A percentile compares a stretch with the other conserved stretches of the same genome.
phyloP scores from a whole-genome alignment of 257 asterid genomes.

The Solanum piurae region DNA sequence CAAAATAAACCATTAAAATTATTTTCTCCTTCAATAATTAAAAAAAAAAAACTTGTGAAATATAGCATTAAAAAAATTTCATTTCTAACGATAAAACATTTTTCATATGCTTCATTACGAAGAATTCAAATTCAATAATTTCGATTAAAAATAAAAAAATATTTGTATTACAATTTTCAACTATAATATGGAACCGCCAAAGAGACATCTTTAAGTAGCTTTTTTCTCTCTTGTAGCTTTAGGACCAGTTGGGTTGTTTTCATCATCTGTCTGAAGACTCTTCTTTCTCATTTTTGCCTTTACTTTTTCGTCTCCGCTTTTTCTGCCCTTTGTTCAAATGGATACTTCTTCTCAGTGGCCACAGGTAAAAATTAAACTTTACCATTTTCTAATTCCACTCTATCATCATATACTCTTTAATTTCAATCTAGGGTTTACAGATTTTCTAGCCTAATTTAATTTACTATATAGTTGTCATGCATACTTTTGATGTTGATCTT shows the following conservation, averaged over 20 bases:
- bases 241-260: conserved; percentile 34
- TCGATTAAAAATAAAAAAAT: too few relatives aligned
- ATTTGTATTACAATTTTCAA: neutral
- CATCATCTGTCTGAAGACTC: conserved; percentile 28
- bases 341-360: conserved; percentile 95
- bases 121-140: too few relatives aligned
- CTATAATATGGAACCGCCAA: conserved; percentile 38
- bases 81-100: too few relatives aligned
- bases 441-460: conserved; percentile 7
- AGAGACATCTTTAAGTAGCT: conserved; percentile 47
- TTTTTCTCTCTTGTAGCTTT: conserved; percentile 34
- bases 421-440: conserved; percentile 17
- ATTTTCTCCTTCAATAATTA: neutral
- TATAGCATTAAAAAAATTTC: too few relatives aligned
- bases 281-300: conserved; percentile 9
- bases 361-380: conserved; percentile 61
- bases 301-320: conserved; percentile 10
- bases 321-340: conserved; percentile 40
- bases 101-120: too few relatives aligned
- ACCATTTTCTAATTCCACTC: conserved; percentile 15
- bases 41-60: too few relatives aligned
- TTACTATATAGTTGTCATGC: neutral
- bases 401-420: conserved; percentile 35
- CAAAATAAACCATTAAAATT: neutral
- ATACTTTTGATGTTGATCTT: conserved; percentile 4